Percentiles rank a stretch among this genome's conserved stretches.
phyloP scores from a whole-genome alignment of 2,329 filamentous ascomycete species.

The Chlorencoelia australis region DNA sequence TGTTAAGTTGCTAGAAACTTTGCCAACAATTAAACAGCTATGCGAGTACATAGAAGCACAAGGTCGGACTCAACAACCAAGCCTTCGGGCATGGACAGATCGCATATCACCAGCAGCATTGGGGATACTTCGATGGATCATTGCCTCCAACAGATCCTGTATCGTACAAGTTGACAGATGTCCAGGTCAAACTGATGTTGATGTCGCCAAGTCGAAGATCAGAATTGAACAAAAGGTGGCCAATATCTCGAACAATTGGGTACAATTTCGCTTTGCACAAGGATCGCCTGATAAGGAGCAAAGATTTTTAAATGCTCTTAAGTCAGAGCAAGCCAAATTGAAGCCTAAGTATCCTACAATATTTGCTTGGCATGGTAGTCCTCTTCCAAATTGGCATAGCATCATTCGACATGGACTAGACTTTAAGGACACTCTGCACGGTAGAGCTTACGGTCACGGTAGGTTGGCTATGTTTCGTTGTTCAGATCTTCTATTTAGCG shows the following conservation, averaged over 20 bases:
- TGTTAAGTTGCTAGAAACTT: conserved; percentile 41
- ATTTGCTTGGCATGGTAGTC: conserved; percentile 81
- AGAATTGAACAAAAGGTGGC: conserved; percentile 35
- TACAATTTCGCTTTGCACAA: conserved; percentile 82
- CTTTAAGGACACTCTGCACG: conserved; percentile 51
- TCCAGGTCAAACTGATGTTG: conserved; percentile 18
- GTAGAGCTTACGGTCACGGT: conserved; percentile 66
- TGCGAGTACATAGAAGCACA: conserved; percentile 34
- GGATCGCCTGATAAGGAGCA: conserved; percentile 81
- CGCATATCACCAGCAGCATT: conserved; percentile 55
- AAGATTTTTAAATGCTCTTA: conserved; percentile 56
- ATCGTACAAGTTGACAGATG: conserved; percentile 62
- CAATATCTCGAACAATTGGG: conserved; percentile 51
- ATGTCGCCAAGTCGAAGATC: conserved; percentile 13
- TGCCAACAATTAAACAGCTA: conserved; percentile 55
- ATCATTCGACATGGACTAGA: conserved; percentile 78
- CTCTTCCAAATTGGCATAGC: conserved; percentile 73
- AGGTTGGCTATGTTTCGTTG: too few species aligned
- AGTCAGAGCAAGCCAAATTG: conserved; percentile 29
- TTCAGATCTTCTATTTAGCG: too few species aligned
- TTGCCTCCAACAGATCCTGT: conserved; percentile 80
- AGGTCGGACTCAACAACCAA: conserved; percentile 19
- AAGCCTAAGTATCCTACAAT: conserved; percentile 51
- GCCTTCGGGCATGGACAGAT: conserved; percentile 41
- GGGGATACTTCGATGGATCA: conserved; percentile 71